Percentiles rank a stretch among this genome's conserved stretches.
Evolutionary conservation across 176 grass and related monocot species (phyloP).

Genomic region (Ampelocalamus luodianensis): DNA sequence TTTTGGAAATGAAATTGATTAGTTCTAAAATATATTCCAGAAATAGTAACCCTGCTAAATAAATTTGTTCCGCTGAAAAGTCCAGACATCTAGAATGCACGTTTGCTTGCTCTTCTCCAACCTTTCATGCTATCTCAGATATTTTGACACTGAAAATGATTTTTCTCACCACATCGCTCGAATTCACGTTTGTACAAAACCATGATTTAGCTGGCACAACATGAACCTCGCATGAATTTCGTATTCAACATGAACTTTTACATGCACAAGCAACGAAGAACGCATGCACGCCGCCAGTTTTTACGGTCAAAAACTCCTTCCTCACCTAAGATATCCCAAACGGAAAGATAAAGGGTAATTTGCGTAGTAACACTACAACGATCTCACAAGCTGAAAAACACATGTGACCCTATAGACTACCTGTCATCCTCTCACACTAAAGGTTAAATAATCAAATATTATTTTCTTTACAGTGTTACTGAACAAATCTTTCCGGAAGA

Average conservation of each 20-base stretch:
- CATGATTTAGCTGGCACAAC: not conserved
- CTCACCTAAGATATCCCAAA: not conserved
- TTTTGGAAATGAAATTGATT: too few relatives aligned
- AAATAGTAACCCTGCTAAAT: not conserved
- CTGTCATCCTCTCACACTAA: too few relatives aligned
- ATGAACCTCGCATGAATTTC: not conserved
- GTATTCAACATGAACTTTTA: slow-evolving; percentile 22
- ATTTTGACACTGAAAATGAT: not conserved
- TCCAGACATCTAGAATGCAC: not conserved
- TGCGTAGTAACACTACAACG: too few relatives aligned
- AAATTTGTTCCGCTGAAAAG: not conserved
- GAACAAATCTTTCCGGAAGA: too few relatives aligned
- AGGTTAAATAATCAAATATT: too few relatives aligned
- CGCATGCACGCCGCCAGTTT: not conserved
- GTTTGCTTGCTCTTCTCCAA: not conserved
- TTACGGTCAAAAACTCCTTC: not conserved
- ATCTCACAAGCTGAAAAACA: too few relatives aligned
- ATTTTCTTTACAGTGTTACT: too few relatives aligned
- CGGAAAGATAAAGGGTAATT: too few relatives aligned
- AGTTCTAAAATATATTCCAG: too few relatives aligned
- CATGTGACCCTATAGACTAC: too few relatives aligned
- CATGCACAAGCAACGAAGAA: not conserved
- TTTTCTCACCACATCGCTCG: not conserved
- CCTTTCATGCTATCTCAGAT: not conserved
- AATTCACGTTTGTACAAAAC: not conserved